Conservation (phyloP, 306 rosid genomes). For the Inga laurina region DNA sequence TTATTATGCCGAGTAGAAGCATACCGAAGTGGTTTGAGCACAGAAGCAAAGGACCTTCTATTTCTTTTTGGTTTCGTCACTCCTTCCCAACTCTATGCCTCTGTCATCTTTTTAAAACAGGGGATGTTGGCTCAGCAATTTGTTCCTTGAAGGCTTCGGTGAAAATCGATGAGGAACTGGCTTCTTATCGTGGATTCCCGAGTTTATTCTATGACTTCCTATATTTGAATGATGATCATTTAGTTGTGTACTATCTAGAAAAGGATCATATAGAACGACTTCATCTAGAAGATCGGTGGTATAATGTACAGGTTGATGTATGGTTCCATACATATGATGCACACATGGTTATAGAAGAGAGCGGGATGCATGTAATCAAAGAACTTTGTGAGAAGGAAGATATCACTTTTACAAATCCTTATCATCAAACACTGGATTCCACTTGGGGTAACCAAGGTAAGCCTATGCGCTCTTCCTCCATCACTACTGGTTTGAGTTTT, state of each 20-base stretch:
- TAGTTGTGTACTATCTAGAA: neutral
- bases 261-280: neutral
- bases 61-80: neutral
- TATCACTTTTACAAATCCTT: too few relatives aligned
- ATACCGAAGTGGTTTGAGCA: neutral
- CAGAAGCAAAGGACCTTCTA: neutral
- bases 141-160: too few relatives aligned
- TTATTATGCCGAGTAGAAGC: too few relatives aligned
- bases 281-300: neutral
- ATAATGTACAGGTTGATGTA: neutral
- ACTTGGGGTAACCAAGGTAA: too few relatives aligned
- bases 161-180: neutral
- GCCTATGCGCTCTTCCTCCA: too few relatives aligned
- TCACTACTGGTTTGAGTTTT: too few relatives aligned
- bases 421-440: too few relatives aligned
- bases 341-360: neutral
- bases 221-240: too few relatives aligned
- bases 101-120: neutral
- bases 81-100: neutral
- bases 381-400: neutral
- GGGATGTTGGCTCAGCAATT: too few relatives aligned
- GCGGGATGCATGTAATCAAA: neutral
- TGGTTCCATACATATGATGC: too few relatives aligned
- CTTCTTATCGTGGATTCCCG: too few relatives aligned
- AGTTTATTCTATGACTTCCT: rapidly evolving